A percentile compares a stretch with the other conserved stretches of the same genome.
phyloP scores from a whole-genome alignment of 2,329 filamentous ascomycete genomes.

The Xylariaceae sp. region DNA sequence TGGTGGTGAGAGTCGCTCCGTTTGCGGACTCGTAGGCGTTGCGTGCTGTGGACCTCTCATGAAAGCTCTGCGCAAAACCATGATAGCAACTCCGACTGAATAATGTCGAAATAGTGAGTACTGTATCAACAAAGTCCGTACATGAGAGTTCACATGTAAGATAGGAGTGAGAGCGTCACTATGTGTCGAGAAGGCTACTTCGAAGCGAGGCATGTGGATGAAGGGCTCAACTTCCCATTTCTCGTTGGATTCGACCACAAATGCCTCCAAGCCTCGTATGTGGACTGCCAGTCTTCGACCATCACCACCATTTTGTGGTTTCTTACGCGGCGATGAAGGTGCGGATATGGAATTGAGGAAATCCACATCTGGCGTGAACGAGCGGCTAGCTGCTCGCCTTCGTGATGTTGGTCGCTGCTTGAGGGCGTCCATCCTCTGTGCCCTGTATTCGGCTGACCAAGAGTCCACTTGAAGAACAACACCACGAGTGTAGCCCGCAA shows the following conservation, averaged over 20 bases:
- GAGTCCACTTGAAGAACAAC: constrained; percentile 82
- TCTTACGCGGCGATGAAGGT: constrained; percentile 48
- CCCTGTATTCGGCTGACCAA: constrained; percentile 84
- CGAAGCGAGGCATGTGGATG: constrained; percentile 78
- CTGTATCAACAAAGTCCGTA: constrained; percentile 74
- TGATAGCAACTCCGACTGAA: constrained; percentile 74
- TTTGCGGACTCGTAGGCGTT: constrained; percentile 21
- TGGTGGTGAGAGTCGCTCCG: constrained; percentile 32
- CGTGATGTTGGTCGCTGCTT: constrained; percentile 53
- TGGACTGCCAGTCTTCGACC: constrained; percentile 79
- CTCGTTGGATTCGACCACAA: constrained; percentile 83
- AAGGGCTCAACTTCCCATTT: constrained; percentile 84
- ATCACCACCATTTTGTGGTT: constrained; percentile 57
- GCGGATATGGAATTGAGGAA: constrained; percentile 46
- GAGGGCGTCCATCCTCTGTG: constrained; percentile 66
- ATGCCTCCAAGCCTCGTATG: constrained; percentile 78
- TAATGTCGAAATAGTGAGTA: constrained; percentile 96
- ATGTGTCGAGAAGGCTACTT: constrained; percentile 77
- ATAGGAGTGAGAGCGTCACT: constrained; percentile 85
- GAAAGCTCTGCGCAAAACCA: constrained; percentile 70
- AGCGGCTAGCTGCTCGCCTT: constrained; percentile 70
- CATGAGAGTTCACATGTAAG: constrained; percentile 78
- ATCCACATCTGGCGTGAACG: constrained; percentile 66
- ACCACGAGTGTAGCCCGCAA: constrained; percentile 78
- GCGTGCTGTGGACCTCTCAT: constrained; percentile 37